Percentiles rank a stretch among this genome's conserved stretches.
Conservation (phyloP, 176 grass and related monocot species). For the Avena eriantha region DNA sequence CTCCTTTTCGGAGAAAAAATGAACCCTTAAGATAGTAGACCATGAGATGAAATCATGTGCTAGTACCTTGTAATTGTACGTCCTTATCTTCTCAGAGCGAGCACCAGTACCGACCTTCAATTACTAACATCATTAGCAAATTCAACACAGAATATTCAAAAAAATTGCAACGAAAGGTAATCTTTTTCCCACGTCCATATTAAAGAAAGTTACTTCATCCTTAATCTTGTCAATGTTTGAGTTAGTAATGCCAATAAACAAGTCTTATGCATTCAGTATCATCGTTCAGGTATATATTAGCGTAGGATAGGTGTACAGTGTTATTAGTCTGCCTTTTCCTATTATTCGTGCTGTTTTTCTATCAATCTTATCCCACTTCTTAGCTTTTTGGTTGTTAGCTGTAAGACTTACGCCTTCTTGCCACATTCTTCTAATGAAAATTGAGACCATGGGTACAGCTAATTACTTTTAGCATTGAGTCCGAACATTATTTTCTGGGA, state of each 20-base stretch:
- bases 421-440: neutral
- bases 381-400: neutral
- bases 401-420: neutral
- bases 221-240: neutral
- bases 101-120: constrained; percentile 93
- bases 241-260: constrained; percentile 6
- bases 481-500: constrained; percentile 20
- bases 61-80: constrained; percentile 95
- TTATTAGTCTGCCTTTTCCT: neutral
- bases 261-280: neutral
- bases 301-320: neutral
- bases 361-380: neutral
- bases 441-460: neutral
- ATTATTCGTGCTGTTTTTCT: neutral
- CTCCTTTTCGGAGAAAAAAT: neutral
- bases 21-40: neutral
- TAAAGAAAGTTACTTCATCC: neutral
- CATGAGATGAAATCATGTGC: neutral
- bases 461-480: neutral
- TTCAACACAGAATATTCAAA: neutral
- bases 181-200: constrained; percentile 1
- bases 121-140: constrained; percentile 32
- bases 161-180: neutral
- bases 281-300: neutral
- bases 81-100: constrained; percentile 93